Conservation (phyloP, 179 eudicot genomes). For the Corrigiola litoralis region DNA sequence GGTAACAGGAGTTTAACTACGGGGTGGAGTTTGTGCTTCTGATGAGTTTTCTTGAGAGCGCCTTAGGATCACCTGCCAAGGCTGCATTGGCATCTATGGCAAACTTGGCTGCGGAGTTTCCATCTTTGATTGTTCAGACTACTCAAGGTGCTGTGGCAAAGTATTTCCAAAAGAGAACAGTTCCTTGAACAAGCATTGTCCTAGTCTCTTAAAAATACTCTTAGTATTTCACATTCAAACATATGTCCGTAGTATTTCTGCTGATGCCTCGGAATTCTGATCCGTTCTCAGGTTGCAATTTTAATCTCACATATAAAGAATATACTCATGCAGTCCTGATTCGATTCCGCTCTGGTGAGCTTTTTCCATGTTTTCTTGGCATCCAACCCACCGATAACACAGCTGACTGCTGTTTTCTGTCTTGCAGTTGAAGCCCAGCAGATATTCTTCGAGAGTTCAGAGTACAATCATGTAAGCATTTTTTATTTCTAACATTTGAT, state of each 20-base stretch:
- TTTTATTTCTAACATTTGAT: neutral
- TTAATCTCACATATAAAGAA: conserved; percentile 39
- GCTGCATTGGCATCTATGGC: conserved; percentile 59
- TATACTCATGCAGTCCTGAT: conserved; percentile 63
- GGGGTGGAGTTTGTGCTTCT: conserved; percentile 77
- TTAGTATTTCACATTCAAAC: no score
- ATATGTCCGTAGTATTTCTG: no score
- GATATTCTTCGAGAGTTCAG: conserved; percentile 65
- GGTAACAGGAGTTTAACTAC: conserved; percentile 68
- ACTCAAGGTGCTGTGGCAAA: conserved; percentile 50
- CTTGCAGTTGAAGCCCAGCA: conserved; percentile 67
- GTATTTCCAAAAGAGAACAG: neutral
- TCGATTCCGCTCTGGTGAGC: conserved; percentile 77
- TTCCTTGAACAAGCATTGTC: no score
- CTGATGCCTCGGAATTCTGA: no score
- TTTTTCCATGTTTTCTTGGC: conserved; percentile 8
- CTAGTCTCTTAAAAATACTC: no score
- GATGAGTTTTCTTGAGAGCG: conserved; percentile 46
- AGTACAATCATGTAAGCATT: conserved; percentile 59
- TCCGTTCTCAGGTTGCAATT: conserved; percentile 59
- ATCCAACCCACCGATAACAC: neutral
- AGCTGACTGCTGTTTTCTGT: conserved; percentile 13
- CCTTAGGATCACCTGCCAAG: conserved; percentile 48
- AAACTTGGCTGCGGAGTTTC: conserved; percentile 48
- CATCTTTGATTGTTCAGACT: conserved; percentile 69